These are phyloP conservation scores for Pythium volutum DNA, from an alignment of 352 stramenopile genomes.

Conservation along the genomic window DNA sequence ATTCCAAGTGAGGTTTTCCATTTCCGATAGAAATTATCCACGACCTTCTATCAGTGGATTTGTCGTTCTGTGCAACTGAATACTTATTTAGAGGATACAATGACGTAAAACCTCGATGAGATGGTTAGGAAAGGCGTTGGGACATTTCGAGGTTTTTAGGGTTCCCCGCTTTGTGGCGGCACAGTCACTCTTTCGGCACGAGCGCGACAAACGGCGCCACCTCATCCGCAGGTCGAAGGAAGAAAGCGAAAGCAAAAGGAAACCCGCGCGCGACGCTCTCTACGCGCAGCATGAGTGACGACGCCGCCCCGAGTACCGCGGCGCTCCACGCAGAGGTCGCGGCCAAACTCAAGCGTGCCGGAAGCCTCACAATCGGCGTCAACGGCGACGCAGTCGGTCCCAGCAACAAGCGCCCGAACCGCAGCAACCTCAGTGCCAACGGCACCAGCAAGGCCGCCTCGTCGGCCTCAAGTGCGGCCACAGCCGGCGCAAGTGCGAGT, in stretches of 20 bases:
- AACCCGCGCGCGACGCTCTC: background rate
- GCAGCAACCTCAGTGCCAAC: conserved; percentile 2
- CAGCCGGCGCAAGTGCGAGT: background rate
- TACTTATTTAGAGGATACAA: conserved; percentile 1
- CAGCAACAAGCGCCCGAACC: conserved; percentile 24
- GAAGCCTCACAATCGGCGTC: conserved; percentile 14
- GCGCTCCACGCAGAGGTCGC: conserved; percentile 25
- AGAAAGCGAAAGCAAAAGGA: background rate
- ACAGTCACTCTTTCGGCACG: conserved; percentile 21
- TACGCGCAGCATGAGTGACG: conserved; percentile 21
- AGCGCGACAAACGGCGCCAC: conserved; percentile 14
- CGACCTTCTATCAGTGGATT: conserved; percentile 4
- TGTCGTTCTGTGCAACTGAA: background rate
- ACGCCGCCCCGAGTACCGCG: conserved; percentile 2
- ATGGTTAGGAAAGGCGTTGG: background rate
- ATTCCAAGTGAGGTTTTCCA: background rate
- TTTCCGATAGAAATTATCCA: background rate
- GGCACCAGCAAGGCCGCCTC: background rate
- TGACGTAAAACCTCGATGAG: conserved; percentile 8
- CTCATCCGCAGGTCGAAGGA: conserved; percentile 8
- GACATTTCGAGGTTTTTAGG: conserved; percentile 9
- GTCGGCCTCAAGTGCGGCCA: background rate
- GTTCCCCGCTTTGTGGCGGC: conserved; percentile 7
- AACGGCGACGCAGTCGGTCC: conserved; percentile 2
- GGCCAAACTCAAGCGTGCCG: conserved; percentile 28